Base-by-base conservation (phyloP, 2,329 filamentous ascomycete genomes). In the Coniella lustricola region DNA sequence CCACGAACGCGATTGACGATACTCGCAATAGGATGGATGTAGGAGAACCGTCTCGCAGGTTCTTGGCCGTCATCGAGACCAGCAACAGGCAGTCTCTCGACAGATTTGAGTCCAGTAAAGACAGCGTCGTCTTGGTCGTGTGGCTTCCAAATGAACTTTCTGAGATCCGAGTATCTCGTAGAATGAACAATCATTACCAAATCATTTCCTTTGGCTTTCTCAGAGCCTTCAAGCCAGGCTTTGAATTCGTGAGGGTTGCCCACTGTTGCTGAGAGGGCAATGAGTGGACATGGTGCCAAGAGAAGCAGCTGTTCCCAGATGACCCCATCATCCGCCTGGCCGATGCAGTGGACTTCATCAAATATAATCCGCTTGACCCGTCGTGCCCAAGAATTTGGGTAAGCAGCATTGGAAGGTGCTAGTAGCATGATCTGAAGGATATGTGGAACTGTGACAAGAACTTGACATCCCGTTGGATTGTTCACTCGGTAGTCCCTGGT, bases 331-430 rank as follows among this genome's bases (percentile, higher is more conserved):
- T 89, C 82, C 0, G 81, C 76, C 60, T 90, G 81, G 0, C 86
- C 84, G 51, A 91, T 90, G 31, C 79, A 88, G 61, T 91, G 86
- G 2, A 90, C 81, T 65, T 91, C 86, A 58, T 91, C 86, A 50
- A 90, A 90, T 44, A 90, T 88, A 59, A 90, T 89, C 42, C 84
- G 75, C 57, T 80, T 85, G 13, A 90, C 75, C 45, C 82, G 70
- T 3, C 73, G 72, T 0, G 84, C 76, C 85, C 85, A 91, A 0
- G 72, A 64, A 22, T 57, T 67, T 1, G 55, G 42, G 2, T 70
- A 67, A 8, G 74, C 76, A 3, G 84, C 82, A 55, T 89, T 85
- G 0, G 71, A 68, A 0, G 84, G 81, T 0, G 77, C 73, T 43
- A 85, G 67, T 1, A 90, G 70, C 83, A 91, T 87, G 46, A 87